These are phyloP conservation scores for Coemansia sp. DNA, from an alignment of 192 early-diverging fungal species.

Conservation along the genomic window DNA sequence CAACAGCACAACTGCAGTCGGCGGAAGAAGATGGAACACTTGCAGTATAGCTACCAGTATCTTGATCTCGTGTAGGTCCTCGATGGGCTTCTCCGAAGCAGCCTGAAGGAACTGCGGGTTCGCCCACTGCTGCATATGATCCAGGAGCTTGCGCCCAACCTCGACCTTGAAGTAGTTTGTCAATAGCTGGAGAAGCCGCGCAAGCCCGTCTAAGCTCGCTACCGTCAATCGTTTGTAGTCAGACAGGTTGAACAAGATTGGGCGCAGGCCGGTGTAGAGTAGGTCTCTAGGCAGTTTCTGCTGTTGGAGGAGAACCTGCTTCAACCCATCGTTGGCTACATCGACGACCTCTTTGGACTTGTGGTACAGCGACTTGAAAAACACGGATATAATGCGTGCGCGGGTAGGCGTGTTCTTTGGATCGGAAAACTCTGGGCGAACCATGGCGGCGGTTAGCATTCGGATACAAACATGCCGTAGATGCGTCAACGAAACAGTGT, in stretches of 20 bases:
- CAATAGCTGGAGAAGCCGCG: conserved; percentile 86
- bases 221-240: conserved; percentile 94
- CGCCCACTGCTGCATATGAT: conserved; percentile 94
- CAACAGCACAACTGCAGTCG: conserved; percentile 88
- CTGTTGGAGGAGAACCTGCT: conserved; percentile 60
- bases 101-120: conserved; percentile 80
- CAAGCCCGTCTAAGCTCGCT: conserved; percentile 88
- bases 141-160: conserved; percentile 95
- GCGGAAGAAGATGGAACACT: conserved; percentile 89
- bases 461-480: conserved; percentile 96
- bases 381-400: conserved; percentile 91
- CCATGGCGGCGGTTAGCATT: conserved; percentile 92
- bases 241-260: conserved; percentile 92
- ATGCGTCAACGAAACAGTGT: conserved; percentile 75
- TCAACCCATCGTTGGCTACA: conserved; percentile 87
- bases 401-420: conserved; percentile 74
- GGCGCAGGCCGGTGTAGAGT: conserved; percentile 91
- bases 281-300: conserved; percentile 90
- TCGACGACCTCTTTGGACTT: conserved; percentile 94
- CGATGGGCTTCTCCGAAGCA: conserved; percentile 75
- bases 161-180: conserved; percentile 99
- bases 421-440: conserved; percentile 74
- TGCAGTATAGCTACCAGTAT: conserved; percentile 94
- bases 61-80: conserved; percentile 89
- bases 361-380: conserved; percentile 98